Base-by-base conservation (phyloP, 1,284 basidiomycete genomes). In the Apiotrichum sp. region DNA sequence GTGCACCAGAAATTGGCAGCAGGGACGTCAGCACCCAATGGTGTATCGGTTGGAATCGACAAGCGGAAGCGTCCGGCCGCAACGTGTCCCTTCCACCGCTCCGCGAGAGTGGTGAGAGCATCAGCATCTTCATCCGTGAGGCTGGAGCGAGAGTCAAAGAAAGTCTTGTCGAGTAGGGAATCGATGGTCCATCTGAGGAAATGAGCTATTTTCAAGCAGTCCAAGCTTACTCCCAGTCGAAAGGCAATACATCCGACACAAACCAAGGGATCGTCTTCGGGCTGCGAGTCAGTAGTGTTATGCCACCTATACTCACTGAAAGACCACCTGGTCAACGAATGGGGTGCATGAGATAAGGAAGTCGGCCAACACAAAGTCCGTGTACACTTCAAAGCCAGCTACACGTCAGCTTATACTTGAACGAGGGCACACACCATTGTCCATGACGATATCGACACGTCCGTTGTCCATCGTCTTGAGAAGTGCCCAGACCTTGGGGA, bases 301-400 rank as follows among this genome's bases (percentile, higher is more conserved):
- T 22, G 22, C 22, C 22, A 22, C 22, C 22, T 22, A 22, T 22
- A 78, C 88, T 56, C 62, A 93, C 91, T 96, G 93, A 78, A 96
- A 95, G 52, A 90, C 84, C 14, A 93, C 86, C 65, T 83, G 82
- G 7, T 81, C 81, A 48, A 89, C 84, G 69, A 87, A 86, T 1
- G 90, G 88, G 0, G 92, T 93, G 67, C 86, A 85, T 0, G 89
- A 89, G 16, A 96, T 82, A 35, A 97, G 77, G 71, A 96, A 98
- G 71, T 98, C 95, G 39, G 93, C 95, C 62, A 98, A 86, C 22
- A 97, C 85, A 35, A 98, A 78, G 70, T 98, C 96, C 1, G 93
- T 96, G 74, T 90, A 93, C 13, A 98, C 85, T 80, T 98, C 93
- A 63, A 97, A 97, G 1, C 91, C 90, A 66, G 88, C 89, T 92